These are phyloP conservation scores for Rhizophora mangle DNA, from an alignment of 345 rosid species.

Conservation along the genomic window DNA sequence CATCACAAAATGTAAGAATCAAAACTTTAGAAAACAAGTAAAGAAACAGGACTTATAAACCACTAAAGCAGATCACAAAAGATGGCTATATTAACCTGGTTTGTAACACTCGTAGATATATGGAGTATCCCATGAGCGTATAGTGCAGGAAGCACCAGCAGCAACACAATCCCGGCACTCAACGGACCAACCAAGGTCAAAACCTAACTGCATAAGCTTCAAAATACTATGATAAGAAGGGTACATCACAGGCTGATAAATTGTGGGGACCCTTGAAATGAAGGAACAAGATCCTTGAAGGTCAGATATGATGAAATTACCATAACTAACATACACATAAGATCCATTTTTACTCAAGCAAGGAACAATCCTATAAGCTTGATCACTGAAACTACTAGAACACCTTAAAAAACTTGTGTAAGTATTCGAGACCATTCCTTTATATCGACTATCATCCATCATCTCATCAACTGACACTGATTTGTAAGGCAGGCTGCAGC, in stretches of 20 bases:
- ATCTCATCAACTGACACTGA: constrained; percentile 22
- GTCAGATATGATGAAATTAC: constrained; percentile 4
- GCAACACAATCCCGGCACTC: constrained; percentile 35
- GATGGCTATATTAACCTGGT: constrained; percentile 8
- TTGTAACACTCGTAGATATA: constrained; percentile 15
- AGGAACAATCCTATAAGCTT: constrained; percentile 14
- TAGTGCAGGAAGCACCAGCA: constrained; percentile 17
- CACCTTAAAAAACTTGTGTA: constrained; percentile 33
- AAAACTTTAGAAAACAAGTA: not conserved
- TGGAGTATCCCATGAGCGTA: constrained; percentile 14
- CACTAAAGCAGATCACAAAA: constrained; percentile 1
- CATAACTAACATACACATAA: constrained; percentile 29
- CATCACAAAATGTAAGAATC: not conserved
- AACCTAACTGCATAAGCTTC: constrained; percentile 32
- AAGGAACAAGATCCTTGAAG: constrained; percentile 29
- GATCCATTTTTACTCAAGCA: constrained; percentile 25
- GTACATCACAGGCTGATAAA: constrained; percentile 16
- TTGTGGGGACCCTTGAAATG: constrained; percentile 28
- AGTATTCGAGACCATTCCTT: constrained; percentile 8
- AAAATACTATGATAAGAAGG: constrained; percentile 27
- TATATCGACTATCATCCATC: constrained; percentile 11
- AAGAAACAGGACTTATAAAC: not conserved
- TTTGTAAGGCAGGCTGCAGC: constrained; percentile 27
- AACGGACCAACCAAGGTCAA: constrained; percentile 42
- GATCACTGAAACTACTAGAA: constrained; percentile 13